Evolutionary conservation across 345 rosid genomes (phyloP).

Genomic region (Alliaria petiolata): DNA sequence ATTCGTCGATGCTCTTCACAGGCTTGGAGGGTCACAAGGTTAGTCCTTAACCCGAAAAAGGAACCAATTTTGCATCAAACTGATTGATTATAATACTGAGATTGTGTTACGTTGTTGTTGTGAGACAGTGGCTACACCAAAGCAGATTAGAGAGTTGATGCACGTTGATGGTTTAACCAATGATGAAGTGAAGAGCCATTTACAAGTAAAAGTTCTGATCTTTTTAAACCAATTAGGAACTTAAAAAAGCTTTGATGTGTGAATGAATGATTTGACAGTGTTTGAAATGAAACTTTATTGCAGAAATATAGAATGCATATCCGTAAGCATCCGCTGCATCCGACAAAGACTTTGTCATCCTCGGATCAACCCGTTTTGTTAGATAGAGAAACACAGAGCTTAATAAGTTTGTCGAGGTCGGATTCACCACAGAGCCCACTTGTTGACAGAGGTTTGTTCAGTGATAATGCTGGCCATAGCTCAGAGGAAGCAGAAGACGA

Average conservation of each 20-base stretch:
- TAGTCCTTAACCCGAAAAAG: background rate
- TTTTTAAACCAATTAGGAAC: background rate
- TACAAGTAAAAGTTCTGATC: slow-evolving; percentile 50
- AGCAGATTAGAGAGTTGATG: slow-evolving; percentile 75
- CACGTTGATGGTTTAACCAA: slow-evolving; percentile 82
- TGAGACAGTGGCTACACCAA: slow-evolving; percentile 72
- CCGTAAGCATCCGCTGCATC: slow-evolving; percentile 44
- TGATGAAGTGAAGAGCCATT: slow-evolving; percentile 91
- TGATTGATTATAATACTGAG: slow-evolving; percentile 12
- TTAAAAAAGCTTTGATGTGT: slow-evolving; percentile 6
- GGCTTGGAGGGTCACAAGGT: slow-evolving; percentile 32
- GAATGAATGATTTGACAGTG: slow-evolving; percentile 2
- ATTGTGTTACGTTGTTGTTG: slow-evolving; percentile 22
- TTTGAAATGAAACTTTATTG: slow-evolving; percentile 4
- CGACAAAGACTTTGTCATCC: slow-evolving; percentile 32
- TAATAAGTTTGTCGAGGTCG: slow-evolving; percentile 38
- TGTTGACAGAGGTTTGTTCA: slow-evolving; percentile 39
- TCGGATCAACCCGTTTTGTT: slow-evolving; percentile 17
- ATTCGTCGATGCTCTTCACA: slow-evolving; percentile 64
- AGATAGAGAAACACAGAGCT: slow-evolving; percentile 37
- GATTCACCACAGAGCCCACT: slow-evolving; percentile 65
- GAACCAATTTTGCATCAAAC: background rate
- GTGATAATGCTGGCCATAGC: slow-evolving; percentile 42
- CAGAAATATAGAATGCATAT: slow-evolving; percentile 86
- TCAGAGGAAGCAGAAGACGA: slow-evolving; percentile 35